Evolutionary conservation across 345 rosid genomes (phyloP), one percentile per base, ranked within the genome.

Genomic region (Brassica nigra): DNA sequence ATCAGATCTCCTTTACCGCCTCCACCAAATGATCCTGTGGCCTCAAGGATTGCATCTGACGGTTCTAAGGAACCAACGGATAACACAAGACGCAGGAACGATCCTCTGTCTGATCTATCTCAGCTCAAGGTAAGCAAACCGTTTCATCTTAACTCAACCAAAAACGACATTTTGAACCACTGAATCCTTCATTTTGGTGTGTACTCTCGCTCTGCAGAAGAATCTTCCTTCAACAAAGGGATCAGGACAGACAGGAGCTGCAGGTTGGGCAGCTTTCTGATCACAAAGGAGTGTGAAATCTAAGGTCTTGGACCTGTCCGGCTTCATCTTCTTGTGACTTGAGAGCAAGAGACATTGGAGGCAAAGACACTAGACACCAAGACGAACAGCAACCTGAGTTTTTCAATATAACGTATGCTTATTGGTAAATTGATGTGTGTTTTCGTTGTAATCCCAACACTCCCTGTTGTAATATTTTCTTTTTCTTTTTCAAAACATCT

Each of bases 211-310:
- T 79, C 64, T 87, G 87, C 92, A 96, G 99, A 90, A 81, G 81
- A 93, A 83, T 84, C 93, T 93, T 62, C 98, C 99, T 73, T 76
- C 97, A 16, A 71, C 93, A 3, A 64, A 86, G 11, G 76, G 86
- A 18, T 73, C 97, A 14, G 97, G 87, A 73, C 74, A 91, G 30
- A 58, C 92, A 62, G 93, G 95, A 69, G 49, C 91, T 78, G 93
- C 95, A 30, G 99, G 98, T 73, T 96, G 99, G 99, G 97, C 99
- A 5, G 99, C 97, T 75, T 96, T 96, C 83, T 96, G 80, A 86
- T 73, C 34, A 8, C 91, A 37, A 7, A 89, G 0, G 90, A 90
- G 71, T 90, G 84, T 82, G 86, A 89, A 88, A 92, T 95, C 83
- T 80, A 92, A 91, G 97, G 90, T 71, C 55, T 30, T 80, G 71